Percentiles rank a stretch among this genome's conserved stretches.
phyloP scores from a whole-genome alignment of 163 green algal genomes.

The Volvox carteri region DNA sequence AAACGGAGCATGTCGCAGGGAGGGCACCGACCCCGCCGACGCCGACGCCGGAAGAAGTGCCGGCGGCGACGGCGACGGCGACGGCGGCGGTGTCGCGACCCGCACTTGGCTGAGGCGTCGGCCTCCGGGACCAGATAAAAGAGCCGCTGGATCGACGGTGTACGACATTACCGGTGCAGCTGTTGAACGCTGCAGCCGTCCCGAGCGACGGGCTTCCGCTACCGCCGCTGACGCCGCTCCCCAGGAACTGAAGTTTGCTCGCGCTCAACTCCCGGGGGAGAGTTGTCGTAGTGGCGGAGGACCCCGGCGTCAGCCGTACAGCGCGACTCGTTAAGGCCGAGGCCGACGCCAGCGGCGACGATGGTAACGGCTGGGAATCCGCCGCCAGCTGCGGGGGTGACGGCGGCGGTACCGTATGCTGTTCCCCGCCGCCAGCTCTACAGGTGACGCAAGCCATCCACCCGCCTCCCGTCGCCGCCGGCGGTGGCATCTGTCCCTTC shows the following conservation, averaged over 20 bases:
- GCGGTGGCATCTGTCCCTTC: too few relatives aligned
- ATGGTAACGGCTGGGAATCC: too few relatives aligned
- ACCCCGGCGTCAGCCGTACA: background rate
- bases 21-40: too few relatives aligned
- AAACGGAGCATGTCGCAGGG: too few relatives aligned
- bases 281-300: background rate
- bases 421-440: too few relatives aligned
- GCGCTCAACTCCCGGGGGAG: too few relatives aligned
- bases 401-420: too few relatives aligned
- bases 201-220: background rate
- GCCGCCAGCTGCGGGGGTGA: background rate
- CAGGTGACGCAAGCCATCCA: too few relatives aligned
- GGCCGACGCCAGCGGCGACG: background rate
- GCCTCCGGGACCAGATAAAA: background rate
- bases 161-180: background rate
- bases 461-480: too few relatives aligned
- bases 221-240: background rate
- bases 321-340: background rate
- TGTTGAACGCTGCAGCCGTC: background rate
- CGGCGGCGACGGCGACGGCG: too few relatives aligned
- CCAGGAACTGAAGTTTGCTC: background rate
- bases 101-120: background rate
- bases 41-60: too few relatives aligned
- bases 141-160: background rate
- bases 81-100: too few relatives aligned